Evolutionary conservation across 23 red algal species (phyloP), one percentile per base, ranked within the genome.

Genomic region (Gracilaria domingensis): DNA sequence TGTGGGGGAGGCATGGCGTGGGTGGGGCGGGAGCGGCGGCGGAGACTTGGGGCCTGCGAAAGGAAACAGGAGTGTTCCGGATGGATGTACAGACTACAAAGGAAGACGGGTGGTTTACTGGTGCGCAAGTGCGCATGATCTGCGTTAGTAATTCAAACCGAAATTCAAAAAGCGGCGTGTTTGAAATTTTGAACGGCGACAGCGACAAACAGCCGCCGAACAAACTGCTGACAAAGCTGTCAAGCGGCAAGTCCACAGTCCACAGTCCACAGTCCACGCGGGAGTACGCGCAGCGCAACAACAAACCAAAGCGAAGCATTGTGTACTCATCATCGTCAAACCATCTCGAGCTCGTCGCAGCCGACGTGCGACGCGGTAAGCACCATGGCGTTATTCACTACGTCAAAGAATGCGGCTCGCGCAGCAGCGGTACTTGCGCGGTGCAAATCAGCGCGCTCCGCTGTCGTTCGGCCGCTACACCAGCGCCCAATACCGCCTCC

Each of bases 121-220:
- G 56, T 14, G 56, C 8, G 2, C 25, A 32, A 65, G 26, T 3
- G 26, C 23, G 26, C 9, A 33, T 65, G 60, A 65, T 65, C 60
- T 65, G 23, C 25, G 25, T 25, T 3, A 2, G 12, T 12, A 25
- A 65, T 65, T 65, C 60, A 65, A 65, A 65, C 11, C 8, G 24
- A 65, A 28, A 28, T 65, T 65, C 60, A 65, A 65, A 65, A 65
- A 30, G 7, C 2, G 4, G 55, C 20, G 55, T 12, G 18, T 75
- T 75, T 75, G 69, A 75, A 75, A 47, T 37, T 75, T 70, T 70
- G 28, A 70, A 70, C 14, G 23, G 65, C 12, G 4, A 70, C 42
- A 45, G 42, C n/a, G n/a, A n/a, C n/a, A n/a, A n/a, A n/a, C n/a
- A n/a, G n/a, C n/a, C n/a, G n/a, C n/a, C n/a, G n/a, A n/a, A n/a